These are phyloP conservation scores for Pythium grandisporangium DNA, from an alignment of 352 stramenopile species.

Conservation along the genomic window DNA sequence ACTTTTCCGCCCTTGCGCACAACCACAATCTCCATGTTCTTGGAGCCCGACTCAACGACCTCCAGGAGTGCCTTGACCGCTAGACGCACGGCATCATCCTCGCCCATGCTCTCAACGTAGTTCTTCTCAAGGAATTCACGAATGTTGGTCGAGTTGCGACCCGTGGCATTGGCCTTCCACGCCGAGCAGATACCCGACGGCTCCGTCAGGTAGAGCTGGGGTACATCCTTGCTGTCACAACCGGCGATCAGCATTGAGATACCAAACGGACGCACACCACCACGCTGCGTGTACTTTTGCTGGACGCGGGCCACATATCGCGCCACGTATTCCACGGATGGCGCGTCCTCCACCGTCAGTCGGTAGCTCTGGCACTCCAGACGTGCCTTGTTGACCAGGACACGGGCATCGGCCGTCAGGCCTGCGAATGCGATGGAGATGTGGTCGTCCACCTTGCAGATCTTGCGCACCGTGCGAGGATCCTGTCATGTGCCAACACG, in stretches of 20 bases:
- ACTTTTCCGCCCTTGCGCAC: slow-evolving; percentile 71
- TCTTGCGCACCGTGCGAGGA: slow-evolving; percentile 97
- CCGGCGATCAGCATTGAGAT: slow-evolving; percentile 97
- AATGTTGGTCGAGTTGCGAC: slow-evolving; percentile 96
- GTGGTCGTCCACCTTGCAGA: slow-evolving; percentile 97
- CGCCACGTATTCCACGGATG: slow-evolving; percentile 96
- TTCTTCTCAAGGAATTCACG: slow-evolving; percentile 99
- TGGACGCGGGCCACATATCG: slow-evolving; percentile 96
- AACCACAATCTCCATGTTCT: slow-evolving; percentile 99
- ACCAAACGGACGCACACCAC: slow-evolving; percentile 97
- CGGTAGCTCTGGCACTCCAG: slow-evolving; percentile 98
- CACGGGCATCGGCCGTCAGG: slow-evolving; percentile 96
- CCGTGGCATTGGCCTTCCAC: slow-evolving; percentile 98
- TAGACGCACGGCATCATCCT: slow-evolving; percentile 89
- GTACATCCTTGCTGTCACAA: slow-evolving; percentile 86
- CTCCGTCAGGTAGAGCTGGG: slow-evolving; percentile 98
- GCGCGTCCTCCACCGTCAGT: slow-evolving; percentile 92
- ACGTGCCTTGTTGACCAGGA: slow-evolving; percentile 96
- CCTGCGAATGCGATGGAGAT: slow-evolving; percentile 98
- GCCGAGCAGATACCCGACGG: slow-evolving; percentile 95
- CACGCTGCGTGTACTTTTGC: slow-evolving; percentile 98
- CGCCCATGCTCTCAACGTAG: slow-evolving; percentile 88
- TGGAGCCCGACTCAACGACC: slow-evolving; percentile 97
- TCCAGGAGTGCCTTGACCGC: slow-evolving; percentile 96
- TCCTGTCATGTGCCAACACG: slow-evolving; percentile 62